Percentiles rank a stretch among this genome's conserved stretches.
phyloP scores from a whole-genome alignment of 495 filamentous ascomycete species.

The Articulospora tetracladia region DNA sequence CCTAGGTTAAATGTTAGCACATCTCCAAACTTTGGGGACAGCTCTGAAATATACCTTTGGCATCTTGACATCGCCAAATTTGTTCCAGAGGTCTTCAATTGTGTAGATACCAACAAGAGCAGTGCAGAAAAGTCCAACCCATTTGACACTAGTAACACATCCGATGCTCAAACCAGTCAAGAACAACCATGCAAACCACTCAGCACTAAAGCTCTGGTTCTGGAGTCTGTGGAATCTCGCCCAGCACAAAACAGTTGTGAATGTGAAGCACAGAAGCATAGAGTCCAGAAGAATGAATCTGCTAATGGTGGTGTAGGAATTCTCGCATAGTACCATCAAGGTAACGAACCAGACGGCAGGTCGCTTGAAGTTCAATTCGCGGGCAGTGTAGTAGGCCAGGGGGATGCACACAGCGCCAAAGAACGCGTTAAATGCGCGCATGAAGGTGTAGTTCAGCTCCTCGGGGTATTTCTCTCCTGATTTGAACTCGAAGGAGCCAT shows the following conservation, averaged over 20 bases:
- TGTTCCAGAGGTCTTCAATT: slow-evolving; percentile 95
- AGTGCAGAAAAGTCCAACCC: slow-evolving; percentile 93
- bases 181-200: slow-evolving; percentile 92
- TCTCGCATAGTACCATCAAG: slow-evolving; percentile 96
- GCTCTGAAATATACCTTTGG: slow-evolving; percentile 57
- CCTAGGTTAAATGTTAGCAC: slow-evolving; percentile 35
- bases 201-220: slow-evolving; percentile 73
- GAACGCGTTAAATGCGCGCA: slow-evolving; percentile 94
- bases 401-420: slow-evolving; percentile 93
- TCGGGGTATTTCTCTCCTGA: slow-evolving; percentile 92
- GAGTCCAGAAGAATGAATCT: slow-evolving; percentile 96
- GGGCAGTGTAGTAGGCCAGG: slow-evolving; percentile 90
- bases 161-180: slow-evolving; percentile 92
- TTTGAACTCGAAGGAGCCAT: slow-evolving; percentile 99
- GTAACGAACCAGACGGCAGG: slow-evolving; percentile 92
- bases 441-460: slow-evolving; percentile 96
- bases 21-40: not conserved
- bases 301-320: slow-evolving; percentile 98
- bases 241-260: slow-evolving; percentile 95
- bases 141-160: slow-evolving; percentile 97
- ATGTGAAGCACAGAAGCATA: slow-evolving; percentile 97
- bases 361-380: slow-evolving; percentile 79
- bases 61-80: slow-evolving; percentile 94
- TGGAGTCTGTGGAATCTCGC: slow-evolving; percentile 88
- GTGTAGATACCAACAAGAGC: slow-evolving; percentile 95